phyloP scores from a whole-genome alignment of 176 grass and related monocot species.

The Pharus latifolius region DNA sequence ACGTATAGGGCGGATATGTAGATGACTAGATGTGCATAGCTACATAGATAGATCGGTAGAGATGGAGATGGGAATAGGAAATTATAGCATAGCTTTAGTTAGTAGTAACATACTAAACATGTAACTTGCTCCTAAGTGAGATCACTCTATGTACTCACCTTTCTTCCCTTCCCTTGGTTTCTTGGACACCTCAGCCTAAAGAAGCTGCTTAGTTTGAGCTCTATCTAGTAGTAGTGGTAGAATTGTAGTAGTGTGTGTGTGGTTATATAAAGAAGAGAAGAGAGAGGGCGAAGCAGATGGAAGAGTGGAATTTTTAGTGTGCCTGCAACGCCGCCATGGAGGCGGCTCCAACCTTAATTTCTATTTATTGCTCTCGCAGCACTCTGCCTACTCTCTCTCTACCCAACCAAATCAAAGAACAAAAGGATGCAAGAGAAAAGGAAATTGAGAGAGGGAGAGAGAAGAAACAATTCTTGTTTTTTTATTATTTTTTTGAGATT shows the following conservation, averaged over 20 bases:
- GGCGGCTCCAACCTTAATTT: constrained; percentile 53
- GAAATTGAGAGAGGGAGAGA: constrained; percentile 11
- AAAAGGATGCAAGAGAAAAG: background rate
- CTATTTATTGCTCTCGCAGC: constrained; percentile 60
- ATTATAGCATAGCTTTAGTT: too few relatives aligned
- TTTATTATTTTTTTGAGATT: background rate
- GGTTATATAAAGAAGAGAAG: constrained; percentile 44
- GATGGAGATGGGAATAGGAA: background rate
- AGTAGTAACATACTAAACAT: too few relatives aligned
- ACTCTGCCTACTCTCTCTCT: constrained; percentile 17
- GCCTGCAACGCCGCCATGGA: constrained; percentile 85
- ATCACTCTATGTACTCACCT: too few relatives aligned
- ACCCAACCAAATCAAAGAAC: constrained; percentile 22
- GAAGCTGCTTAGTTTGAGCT: too few relatives aligned
- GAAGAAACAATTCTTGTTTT: background rate
- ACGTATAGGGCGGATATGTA: background rate
- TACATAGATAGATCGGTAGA: background rate
- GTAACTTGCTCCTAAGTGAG: too few relatives aligned
- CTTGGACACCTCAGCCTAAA: too few relatives aligned
- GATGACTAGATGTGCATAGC: background rate
- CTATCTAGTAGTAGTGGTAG: too few relatives aligned
- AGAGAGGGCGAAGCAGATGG: constrained; percentile 11
- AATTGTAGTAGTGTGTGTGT: too few relatives aligned
- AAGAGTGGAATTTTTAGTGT: constrained; percentile 41
- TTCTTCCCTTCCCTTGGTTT: background rate